Conservation (phyloP, 768 basidiomycete species). For the Psilocybe tampanensis region DNA sequence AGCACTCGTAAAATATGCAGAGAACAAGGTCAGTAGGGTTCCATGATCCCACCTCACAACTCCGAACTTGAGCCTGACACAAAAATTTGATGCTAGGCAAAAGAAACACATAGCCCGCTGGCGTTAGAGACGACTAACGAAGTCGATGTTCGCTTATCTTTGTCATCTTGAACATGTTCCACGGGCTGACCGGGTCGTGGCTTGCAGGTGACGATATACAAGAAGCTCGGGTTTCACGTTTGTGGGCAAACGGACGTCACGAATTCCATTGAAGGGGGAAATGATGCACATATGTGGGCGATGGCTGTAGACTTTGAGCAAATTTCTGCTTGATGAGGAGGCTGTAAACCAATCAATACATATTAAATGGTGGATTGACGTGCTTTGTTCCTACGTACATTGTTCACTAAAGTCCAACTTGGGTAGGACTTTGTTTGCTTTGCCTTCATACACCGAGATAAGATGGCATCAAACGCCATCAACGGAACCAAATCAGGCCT, state of each 20-base stretch:
- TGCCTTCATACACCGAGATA: background rate
- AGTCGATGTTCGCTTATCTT: slow-evolving; percentile 24
- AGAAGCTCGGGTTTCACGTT: slow-evolving; percentile 20
- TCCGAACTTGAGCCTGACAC: background rate
- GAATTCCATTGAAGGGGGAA: slow-evolving; percentile 12
- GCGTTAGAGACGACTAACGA: slow-evolving; percentile 30
- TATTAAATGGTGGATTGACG: too few species aligned
- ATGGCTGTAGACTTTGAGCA: too few species aligned
- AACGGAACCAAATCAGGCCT: too few species aligned
- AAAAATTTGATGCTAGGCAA: slow-evolving; percentile 18
- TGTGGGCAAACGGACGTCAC: slow-evolving; percentile 19
- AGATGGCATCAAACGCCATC: too few species aligned
- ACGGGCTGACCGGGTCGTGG: background rate
- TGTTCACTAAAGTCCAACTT: background rate
- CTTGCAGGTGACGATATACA: slow-evolving; percentile 19
- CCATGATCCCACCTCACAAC: too few species aligned
- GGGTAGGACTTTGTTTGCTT: too few species aligned
- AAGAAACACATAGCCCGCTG: slow-evolving; percentile 16
- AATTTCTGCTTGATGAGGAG: too few species aligned
- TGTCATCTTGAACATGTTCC: background rate
- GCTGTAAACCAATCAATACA: too few species aligned
- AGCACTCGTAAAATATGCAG: slow-evolving; percentile 24
- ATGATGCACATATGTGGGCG: slow-evolving; percentile 16
- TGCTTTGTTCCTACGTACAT: too few species aligned
- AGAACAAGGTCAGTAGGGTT: slow-evolving; percentile 22